phyloP scores from a whole-genome alignment of 1,139 yeast species.

The Zygosaccharomyces pseudobailii region DNA sequence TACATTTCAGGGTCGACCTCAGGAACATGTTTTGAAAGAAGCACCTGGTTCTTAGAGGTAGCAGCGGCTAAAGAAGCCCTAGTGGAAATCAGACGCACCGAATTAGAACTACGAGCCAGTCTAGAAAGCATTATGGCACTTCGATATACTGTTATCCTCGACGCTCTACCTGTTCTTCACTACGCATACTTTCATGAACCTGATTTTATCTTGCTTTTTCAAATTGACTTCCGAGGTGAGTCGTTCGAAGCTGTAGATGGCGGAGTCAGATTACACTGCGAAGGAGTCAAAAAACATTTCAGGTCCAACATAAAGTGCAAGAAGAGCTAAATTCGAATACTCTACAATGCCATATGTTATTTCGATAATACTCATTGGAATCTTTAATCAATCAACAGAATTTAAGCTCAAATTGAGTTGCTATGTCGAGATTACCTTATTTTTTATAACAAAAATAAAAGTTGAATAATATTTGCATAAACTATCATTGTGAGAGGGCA shows the following conservation, averaged over 20 bases:
- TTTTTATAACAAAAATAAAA: too few relatives aligned
- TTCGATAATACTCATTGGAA: too few relatives aligned
- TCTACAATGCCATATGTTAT: too few relatives aligned
- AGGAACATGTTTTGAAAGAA: constrained; percentile 59
- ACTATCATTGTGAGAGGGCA: too few relatives aligned
- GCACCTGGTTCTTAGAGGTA: constrained; percentile 22
- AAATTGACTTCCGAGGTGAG: background rate
- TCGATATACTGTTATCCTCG: background rate
- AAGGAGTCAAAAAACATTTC: background rate
- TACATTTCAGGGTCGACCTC: constrained; percentile 86
- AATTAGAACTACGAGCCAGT: constrained; percentile 5
- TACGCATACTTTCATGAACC: background rate
- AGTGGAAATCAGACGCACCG: constrained; percentile 11
- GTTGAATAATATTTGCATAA: too few relatives aligned
- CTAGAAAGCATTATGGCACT: constrained; percentile 8
- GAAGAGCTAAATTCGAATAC: too few relatives aligned
- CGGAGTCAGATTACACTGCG: background rate
- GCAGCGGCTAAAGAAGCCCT: constrained; percentile 3
- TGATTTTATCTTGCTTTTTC: background rate
- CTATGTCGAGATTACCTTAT: too few relatives aligned
- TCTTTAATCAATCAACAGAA: too few relatives aligned
- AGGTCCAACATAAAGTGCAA: too few relatives aligned
- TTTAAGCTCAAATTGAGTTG: too few relatives aligned
- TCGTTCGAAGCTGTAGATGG: background rate
- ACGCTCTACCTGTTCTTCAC: too few relatives aligned